phyloP scores from a whole-genome alignment of 371 early-diverging fungal species.

The Saksenaea oblongispora region DNA sequence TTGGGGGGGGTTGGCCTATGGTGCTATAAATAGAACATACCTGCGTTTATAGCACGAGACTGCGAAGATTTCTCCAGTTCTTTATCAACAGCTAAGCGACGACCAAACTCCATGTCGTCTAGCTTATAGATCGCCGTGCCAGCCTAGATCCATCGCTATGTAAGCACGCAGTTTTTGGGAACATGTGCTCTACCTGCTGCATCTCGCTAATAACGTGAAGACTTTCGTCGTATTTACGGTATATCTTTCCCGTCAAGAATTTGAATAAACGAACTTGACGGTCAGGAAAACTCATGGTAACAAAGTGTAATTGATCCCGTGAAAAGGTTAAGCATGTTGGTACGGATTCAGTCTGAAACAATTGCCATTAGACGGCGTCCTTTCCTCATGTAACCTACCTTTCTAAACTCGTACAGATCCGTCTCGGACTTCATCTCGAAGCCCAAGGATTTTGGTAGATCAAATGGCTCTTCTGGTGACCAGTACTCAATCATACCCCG shows the following conservation, averaged over 20 bases:
- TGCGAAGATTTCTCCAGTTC: conserved; percentile 82
- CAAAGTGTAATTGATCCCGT: conserved; percentile 80
- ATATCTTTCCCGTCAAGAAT: conserved; percentile 82
- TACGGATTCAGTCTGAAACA: conserved; percentile 49
- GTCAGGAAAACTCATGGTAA: conserved; percentile 83
- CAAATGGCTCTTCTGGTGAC: conserved; percentile 71
- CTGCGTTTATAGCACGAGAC: conserved; percentile 70
- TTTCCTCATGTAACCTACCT: no score
- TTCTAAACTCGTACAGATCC: conserved; percentile 93
- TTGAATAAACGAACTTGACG: conserved; percentile 87
- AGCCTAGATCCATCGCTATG: conserved; percentile 38
- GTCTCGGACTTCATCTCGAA: conserved; percentile 92
- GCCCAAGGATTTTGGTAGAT: conserved; percentile 61
- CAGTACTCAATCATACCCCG: conserved; percentile 94
- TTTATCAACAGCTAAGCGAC: conserved; percentile 87
- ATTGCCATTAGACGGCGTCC: no score
- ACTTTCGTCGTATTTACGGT: conserved; percentile 90
- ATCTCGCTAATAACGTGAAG: conserved; percentile 80
- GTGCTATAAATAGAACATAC: conserved; percentile 29
- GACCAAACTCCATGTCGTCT: conserved; percentile 98
- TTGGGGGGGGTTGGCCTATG: no score
- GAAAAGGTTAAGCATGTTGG: conserved; percentile 88
- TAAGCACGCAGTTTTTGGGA: no score
- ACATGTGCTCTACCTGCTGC: conserved; percentile 63
- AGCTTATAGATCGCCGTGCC: conserved; percentile 76